These are phyloP conservation scores for Fraxinus paxiana DNA, from an alignment of 305 asterid genomes.

Conservation along the genomic window DNA sequence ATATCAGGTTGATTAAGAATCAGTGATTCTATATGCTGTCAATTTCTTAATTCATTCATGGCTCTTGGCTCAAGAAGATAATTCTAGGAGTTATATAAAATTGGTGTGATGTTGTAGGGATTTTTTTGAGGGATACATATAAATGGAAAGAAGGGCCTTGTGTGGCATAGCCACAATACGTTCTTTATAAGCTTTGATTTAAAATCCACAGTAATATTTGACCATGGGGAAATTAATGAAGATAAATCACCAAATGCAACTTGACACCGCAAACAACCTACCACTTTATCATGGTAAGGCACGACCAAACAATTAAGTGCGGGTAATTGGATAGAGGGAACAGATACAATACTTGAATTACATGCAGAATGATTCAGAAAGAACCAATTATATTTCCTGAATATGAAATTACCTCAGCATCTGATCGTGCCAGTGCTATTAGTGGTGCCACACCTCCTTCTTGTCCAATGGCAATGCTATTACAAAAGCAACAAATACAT, in stretches of 20 bases:
- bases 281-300: neutral
- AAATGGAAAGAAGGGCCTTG: neutral
- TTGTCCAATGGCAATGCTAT: constrained; percentile 84
- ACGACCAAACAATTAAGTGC: neutral
- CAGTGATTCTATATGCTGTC: neutral
- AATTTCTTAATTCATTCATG: neutral
- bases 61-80: neutral
- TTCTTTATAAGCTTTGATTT: neutral
- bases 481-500: constrained; percentile 20
- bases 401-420: constrained; percentile 50
- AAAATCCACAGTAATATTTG: neutral
- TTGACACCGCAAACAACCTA: neutral
- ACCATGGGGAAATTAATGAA: neutral
- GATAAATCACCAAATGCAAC: neutral
- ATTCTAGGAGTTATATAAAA: neutral
- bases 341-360: constrained; percentile 7
- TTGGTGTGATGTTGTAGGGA: neutral
- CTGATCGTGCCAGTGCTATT: constrained; percentile 71
- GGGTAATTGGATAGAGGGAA: neutral
- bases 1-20: neutral
- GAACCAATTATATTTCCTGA: neutral
- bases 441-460: constrained; percentile 95
- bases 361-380: neutral
- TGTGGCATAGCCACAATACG: neutral
- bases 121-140: neutral